phyloP scores from a whole-genome alignment of 2,329 filamentous ascomycete species.

The Microcyclospora pomicola region DNA sequence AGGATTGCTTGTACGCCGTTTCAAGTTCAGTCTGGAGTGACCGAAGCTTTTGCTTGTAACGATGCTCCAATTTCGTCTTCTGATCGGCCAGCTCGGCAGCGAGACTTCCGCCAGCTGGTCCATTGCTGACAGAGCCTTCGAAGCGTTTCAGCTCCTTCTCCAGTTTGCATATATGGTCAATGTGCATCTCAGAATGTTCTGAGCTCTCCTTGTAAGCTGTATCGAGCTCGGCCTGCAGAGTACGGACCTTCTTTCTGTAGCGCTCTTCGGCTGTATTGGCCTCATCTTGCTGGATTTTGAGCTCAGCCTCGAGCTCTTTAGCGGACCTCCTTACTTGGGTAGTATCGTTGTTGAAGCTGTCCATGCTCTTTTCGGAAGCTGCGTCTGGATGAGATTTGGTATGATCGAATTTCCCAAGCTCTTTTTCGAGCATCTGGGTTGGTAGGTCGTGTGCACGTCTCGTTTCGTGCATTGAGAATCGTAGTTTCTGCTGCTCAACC shows the following conservation, averaged over 20 bases:
- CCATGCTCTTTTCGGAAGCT: too few relatives aligned
- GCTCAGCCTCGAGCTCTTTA: too few relatives aligned
- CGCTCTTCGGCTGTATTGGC: slow-evolving; percentile 4
- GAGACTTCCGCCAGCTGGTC: too few relatives aligned
- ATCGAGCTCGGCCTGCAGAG: slow-evolving; percentile 14
- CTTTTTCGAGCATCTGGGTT: too few relatives aligned
- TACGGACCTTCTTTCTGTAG: slow-evolving; percentile 13
- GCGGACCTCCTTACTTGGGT: too few relatives aligned
- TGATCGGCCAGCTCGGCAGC: not conserved
- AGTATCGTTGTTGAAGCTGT: too few relatives aligned
- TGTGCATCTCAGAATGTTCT: slow-evolving; percentile 14
- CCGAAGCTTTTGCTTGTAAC: slow-evolving; percentile 14
- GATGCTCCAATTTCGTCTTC: not conserved
- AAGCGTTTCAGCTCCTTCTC: slow-evolving; percentile 9
- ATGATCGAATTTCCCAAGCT: too few relatives aligned
- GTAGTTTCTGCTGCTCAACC: slow-evolving; percentile 16
- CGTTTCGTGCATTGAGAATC: slow-evolving; percentile 13
- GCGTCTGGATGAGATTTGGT: too few relatives aligned
- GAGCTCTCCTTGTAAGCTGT: slow-evolving; percentile 18
- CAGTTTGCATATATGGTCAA: slow-evolving; percentile 12
- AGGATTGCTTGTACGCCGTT: slow-evolving; percentile 17
- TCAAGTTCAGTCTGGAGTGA: slow-evolving; percentile 14
- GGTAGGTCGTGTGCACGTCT: not conserved
- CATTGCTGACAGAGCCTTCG: too few relatives aligned
- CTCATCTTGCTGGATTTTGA: too few relatives aligned